These are phyloP conservation scores for Hapsidospora chrysogenum DNA, from an alignment of 495 filamentous ascomycete species.

Conservation along the genomic window DNA sequence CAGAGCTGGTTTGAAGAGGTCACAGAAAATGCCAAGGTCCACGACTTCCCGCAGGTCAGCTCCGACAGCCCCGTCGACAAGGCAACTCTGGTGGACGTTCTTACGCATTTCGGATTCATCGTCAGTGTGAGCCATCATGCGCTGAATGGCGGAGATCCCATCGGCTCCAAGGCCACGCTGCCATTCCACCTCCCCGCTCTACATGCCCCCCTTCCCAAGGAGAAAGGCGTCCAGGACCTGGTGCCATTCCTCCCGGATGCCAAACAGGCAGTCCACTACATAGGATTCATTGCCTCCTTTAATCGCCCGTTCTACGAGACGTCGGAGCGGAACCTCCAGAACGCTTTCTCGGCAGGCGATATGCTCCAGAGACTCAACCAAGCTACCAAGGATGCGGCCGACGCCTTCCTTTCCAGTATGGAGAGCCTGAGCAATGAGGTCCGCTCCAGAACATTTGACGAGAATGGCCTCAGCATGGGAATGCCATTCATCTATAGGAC, in stretches of 20 bases:
- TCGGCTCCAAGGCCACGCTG: constrained; percentile 10
- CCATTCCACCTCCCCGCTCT: constrained; percentile 19
- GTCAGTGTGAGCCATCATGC: constrained; percentile 11
- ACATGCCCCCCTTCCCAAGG: constrained; percentile 14
- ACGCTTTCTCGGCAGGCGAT: neutral
- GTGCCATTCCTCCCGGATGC: constrained; percentile 12
- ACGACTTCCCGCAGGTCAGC: constrained; percentile 10
- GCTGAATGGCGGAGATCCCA: constrained; percentile 14
- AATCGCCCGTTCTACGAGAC: neutral
- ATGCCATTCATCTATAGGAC: neutral
- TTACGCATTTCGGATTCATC: constrained; percentile 16
- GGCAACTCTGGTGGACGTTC: constrained; percentile 13
- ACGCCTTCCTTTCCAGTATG: neutral
- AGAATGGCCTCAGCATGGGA: neutral
- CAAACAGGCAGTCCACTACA: neutral
- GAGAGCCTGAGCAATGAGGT: neutral
- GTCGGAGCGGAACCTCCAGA: neutral
- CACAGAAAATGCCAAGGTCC: constrained; percentile 6
- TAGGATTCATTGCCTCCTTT: neutral
- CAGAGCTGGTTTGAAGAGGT: constrained; percentile 11
- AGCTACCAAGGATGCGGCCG: neutral
- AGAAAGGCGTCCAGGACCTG: constrained; percentile 13
- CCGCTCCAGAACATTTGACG: neutral
- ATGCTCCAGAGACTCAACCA: neutral
- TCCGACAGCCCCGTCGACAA: neutral